A percentile compares a stretch with the other conserved stretches of the same genome.
Conservation (phyloP, 2,329 filamentous ascomycete species). For the Alternaria atra region DNA sequence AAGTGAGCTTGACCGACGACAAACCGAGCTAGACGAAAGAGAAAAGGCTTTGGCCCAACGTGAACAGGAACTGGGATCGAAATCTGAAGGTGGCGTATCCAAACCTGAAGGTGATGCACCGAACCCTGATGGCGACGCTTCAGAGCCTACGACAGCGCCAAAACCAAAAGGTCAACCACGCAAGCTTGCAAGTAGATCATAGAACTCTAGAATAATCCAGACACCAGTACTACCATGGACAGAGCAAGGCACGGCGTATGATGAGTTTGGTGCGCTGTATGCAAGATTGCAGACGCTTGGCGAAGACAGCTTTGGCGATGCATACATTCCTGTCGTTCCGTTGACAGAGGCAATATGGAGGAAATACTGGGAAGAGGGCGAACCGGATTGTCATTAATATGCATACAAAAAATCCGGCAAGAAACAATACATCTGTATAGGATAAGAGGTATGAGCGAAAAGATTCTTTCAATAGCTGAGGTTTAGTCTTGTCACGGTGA, state of each 20-base stretch:
- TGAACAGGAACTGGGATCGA: constrained; percentile 4
- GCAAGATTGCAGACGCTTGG: too few species aligned
- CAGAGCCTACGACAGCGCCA: background rate
- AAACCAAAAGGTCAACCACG: constrained; percentile 19
- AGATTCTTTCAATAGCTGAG: background rate
- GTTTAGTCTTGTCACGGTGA: background rate
- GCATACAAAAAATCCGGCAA: too few species aligned
- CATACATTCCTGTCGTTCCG: too few species aligned
- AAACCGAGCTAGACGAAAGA: constrained; percentile 10
- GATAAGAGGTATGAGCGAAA: too few species aligned
- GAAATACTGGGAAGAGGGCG: too few species aligned
- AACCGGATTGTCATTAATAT: background rate
- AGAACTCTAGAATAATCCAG: background rate
- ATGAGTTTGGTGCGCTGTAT: too few species aligned
- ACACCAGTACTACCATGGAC: background rate
- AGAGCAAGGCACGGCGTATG: too few species aligned
- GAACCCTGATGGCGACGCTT: background rate
- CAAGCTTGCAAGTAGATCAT: constrained; percentile 17
- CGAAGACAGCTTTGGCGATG: too few species aligned
- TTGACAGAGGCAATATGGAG: too few species aligned
- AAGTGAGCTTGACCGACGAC: constrained; percentile 7
- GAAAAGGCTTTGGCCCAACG: constrained; percentile 10
- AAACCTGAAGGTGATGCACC: background rate
- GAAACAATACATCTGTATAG: too few species aligned
- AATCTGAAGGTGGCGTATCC: background rate